These are phyloP conservation scores for Chaetomium cochliodes DNA, from an alignment of 495 filamentous ascomycete species.

Conservation along the genomic window DNA sequence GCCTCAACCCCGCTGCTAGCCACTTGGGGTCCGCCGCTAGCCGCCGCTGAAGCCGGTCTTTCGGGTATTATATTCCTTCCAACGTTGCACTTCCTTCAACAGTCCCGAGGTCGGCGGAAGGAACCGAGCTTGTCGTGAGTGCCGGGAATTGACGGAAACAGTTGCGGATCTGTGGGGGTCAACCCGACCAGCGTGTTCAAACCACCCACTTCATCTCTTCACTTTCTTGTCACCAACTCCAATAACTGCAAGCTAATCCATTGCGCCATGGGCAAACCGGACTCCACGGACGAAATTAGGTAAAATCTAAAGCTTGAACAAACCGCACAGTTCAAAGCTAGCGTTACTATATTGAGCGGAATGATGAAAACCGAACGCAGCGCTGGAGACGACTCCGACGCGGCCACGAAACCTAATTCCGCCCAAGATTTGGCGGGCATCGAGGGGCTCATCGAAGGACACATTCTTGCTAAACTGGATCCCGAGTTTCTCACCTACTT, in stretches of 20 bases:
- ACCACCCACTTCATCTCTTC: background rate
- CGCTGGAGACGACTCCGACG: background rate
- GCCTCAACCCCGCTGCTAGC: too few species aligned
- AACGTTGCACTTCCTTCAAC: background rate
- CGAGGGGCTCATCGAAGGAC: conserved; percentile 26
- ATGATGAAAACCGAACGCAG: background rate
- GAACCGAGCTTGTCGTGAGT: background rate
- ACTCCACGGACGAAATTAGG: background rate
- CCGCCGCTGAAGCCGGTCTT: too few species aligned
- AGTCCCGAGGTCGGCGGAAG: background rate
- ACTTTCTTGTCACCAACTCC: background rate
- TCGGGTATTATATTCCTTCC: background rate
- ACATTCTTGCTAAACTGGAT: conserved; percentile 32
- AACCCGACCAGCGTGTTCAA: background rate
- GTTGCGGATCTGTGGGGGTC: background rate
- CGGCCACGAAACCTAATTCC: background rate
- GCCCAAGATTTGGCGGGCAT: background rate
- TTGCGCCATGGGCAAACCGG: background rate
- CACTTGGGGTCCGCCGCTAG: too few species aligned
- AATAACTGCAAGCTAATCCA: background rate
- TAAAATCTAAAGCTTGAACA: background rate
- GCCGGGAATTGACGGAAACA: background rate
- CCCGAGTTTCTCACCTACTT: conserved; percentile 30
- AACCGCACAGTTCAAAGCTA: background rate
- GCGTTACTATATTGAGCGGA: background rate